Percentiles rank a stretch among this genome's conserved stretches.
Conservation (phyloP, 495 filamentous ascomycete genomes). For the Evernia prunastri region DNA sequence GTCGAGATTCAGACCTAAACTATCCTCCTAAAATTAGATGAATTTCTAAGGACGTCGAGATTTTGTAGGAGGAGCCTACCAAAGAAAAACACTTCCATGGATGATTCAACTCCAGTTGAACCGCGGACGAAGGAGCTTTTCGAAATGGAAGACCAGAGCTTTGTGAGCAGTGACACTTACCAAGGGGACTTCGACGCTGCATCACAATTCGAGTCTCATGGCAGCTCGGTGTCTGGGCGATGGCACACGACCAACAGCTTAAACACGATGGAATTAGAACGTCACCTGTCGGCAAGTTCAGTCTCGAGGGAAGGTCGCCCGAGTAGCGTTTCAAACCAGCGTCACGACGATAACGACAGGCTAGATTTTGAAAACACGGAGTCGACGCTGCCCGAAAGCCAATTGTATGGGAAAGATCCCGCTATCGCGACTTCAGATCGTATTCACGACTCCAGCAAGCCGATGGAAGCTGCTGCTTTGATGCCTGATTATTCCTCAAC, state of each 20-base stretch:
- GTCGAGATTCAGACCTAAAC: neutral
- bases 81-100: neutral
- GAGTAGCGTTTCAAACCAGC: neutral
- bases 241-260: slow-evolving; percentile 4
- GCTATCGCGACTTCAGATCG: neutral
- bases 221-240: neutral
- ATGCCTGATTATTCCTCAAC: neutral
- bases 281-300: slow-evolving; percentile 1
- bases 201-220: slow-evolving; percentile 2
- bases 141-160: slow-evolving; percentile 12
- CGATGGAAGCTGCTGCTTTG: neutral
- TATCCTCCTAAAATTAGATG: neutral
- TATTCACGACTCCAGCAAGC: neutral
- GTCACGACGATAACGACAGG: neutral
- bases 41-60: neutral
- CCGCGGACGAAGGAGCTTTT: slow-evolving; percentile 8
- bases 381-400: neutral
- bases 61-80: neutral
- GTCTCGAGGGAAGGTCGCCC: neutral
- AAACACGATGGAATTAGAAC: neutral
- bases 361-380: neutral
- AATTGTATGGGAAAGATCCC: neutral
- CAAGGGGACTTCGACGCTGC: slow-evolving; percentile 3
- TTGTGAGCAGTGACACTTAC: slow-evolving; percentile 1
- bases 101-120: neutral